Percentiles rank a stretch among this genome's conserved stretches.
Conservation (phyloP, 768 basidiomycete genomes). For the Tylopilus vinaceipallidus region DNA sequence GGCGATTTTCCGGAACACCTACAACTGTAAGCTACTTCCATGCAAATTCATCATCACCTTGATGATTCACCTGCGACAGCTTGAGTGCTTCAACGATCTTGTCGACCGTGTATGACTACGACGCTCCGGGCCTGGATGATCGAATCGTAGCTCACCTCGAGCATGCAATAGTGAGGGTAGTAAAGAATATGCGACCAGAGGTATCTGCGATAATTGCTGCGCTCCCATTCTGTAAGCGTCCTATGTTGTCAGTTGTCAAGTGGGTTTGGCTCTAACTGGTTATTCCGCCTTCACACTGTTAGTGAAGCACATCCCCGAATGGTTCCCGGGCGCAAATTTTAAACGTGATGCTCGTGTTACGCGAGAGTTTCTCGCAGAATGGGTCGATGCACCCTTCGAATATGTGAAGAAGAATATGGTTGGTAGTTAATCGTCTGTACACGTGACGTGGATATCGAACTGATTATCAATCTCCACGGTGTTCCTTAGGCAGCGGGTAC, state of each 20-base stretch:
- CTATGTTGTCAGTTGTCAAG: not conserved
- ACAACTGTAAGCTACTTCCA: conserved; percentile 11
- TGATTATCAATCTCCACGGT: no score
- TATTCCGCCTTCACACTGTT: not conserved
- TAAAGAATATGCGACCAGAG: conserved; percentile 16
- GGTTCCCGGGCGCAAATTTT: conserved; percentile 26
- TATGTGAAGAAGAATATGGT: conserved; percentile 24
- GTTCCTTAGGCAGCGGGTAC: conserved; percentile 22
- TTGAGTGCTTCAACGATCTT: conserved; percentile 21
- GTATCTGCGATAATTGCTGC: conserved; percentile 13
- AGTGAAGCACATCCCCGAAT: conserved; percentile 22
- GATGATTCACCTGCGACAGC: conserved; percentile 5
- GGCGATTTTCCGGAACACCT: conserved; percentile 24
- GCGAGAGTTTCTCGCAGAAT: conserved; percentile 2
- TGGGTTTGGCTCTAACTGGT: not conserved
- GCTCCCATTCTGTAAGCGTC: conserved; percentile 20
- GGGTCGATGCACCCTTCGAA: conserved; percentile 24
- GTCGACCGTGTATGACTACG: conserved; percentile 27
- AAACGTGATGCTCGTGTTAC: conserved; percentile 14
- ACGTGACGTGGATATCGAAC: not conserved
- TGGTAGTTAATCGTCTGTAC: not conserved
- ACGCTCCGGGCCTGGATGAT: conserved; percentile 14
- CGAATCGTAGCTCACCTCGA: conserved; percentile 20
- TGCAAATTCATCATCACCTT: not conserved
- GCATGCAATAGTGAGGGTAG: conserved; percentile 2